Evolutionary conservation across 2,329 filamentous ascomycete genomes (phyloP), one percentile per base, ranked within the genome.

Genomic region (Furcasterigmium sp.): DNA sequence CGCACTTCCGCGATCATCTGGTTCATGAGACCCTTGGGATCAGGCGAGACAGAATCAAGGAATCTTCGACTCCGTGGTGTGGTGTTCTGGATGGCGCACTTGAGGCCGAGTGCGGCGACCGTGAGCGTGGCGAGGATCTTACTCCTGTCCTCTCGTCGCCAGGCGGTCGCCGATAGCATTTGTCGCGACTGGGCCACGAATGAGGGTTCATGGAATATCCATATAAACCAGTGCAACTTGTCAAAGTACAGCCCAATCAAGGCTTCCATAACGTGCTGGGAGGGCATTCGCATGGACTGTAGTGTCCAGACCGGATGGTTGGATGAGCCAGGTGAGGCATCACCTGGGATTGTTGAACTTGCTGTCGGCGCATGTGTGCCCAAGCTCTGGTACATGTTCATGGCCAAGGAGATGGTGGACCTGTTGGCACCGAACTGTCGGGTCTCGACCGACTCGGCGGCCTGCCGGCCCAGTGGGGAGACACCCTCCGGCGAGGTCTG

Each of bases 141-240:
- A 8, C 41, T 38, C 29, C 49, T 48, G 29, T 47, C 46, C 28
- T 35, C 41, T 23, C 43, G 46, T 37, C 38, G 26, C 44, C 48
- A 52, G n/a, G 23, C 23, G 11, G 23, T 26, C 23, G 23, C 23
- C 23, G 23, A 26, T 7, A 26, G 23, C 38, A 49, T 30, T n/a
- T 45, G 34, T 20, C 48, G 36, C 10, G 43, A 38, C 42, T 47
- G 43, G 13, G 19, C 20, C 21, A 47, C 28, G 20, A 53, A 48
- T 6, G 47, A 44, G 17, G 51, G 51, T 25, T 53, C 45, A 35
- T 53, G 51, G 13, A 53, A 45, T 28, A 53, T 46, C 26, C 47
- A 43, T 11, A 48, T 48, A 39, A 53, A 53, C 51, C 51, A 53
- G 34, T 53, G 46, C 37, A 53, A 20, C 39, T 44, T 47, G 36